Percentiles rank a stretch among this genome's conserved stretches.
Conservation (phyloP, 1,284 basidiomycete species). For the Ceratobasidium theobromae region DNA sequence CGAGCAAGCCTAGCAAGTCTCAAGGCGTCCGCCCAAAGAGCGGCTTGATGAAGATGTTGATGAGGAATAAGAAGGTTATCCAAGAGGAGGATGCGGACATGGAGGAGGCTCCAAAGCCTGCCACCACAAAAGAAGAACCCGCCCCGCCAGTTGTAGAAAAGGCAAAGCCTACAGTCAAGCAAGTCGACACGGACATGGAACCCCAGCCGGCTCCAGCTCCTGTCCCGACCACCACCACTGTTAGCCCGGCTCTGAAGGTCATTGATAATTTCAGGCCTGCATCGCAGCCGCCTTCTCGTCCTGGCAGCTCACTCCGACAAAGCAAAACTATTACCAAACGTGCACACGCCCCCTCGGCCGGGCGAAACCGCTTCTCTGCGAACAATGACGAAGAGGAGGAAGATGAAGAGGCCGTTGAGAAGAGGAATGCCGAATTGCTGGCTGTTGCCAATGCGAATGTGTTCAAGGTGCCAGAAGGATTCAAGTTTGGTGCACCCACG, state of each 20-base stretch:
- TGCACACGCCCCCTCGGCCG: conserved; percentile 17
- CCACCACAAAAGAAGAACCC: neutral
- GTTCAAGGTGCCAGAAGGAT: conserved; percentile 62
- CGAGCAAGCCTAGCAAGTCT: conserved; percentile 33
- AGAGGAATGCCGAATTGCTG: conserved; percentile 41
- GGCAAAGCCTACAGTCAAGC: conserved; percentile 40
- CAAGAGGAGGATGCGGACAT: conserved; percentile 46
- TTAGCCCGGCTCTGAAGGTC: conserved; percentile 6
- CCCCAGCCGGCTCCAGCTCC: conserved; percentile 38
- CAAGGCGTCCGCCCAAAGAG: conserved; percentile 42
- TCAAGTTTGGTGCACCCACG: conserved; percentile 51
- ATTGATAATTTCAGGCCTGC: conserved; percentile 26
- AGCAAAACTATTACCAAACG: conserved; percentile 26
- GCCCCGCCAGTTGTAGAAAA: conserved; percentile 36
- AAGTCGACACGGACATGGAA: conserved; percentile 40
- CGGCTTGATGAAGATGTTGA: conserved; percentile 71
- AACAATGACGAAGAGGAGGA: conserved; percentile 53
- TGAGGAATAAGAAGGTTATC: conserved; percentile 51
- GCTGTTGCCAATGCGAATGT: conserved; percentile 55
- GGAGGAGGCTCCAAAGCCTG: conserved; percentile 37
- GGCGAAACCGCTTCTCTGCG: conserved; percentile 23
- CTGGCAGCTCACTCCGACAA: conserved; percentile 23
- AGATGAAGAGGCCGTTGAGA: conserved; percentile 53
- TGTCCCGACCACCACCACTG: conserved; percentile 38
- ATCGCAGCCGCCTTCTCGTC: conserved; percentile 23